Evolutionary conservation across 2,329 filamentous ascomycete species (phyloP).

Genomic region (Fonsecaea pedrosoi): DNA sequence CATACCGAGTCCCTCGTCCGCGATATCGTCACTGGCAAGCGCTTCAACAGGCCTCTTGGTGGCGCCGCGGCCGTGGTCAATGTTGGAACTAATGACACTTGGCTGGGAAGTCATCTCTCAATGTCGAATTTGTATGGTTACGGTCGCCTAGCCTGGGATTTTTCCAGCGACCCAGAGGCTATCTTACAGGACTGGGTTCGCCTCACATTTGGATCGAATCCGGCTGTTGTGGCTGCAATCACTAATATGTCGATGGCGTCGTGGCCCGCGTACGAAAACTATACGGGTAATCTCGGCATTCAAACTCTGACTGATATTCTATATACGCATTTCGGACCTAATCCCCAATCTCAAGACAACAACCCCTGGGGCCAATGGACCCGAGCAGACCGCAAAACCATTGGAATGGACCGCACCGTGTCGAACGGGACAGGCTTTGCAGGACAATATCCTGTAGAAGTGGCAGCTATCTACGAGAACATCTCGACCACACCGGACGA

Average conservation of each 20-base stretch:
- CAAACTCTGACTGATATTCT: slow-evolving; percentile 74
- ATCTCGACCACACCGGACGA: slow-evolving; percentile 70
- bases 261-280: slow-evolving; percentile 74
- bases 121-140: slow-evolving; percentile 77
- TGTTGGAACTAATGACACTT: slow-evolving; percentile 69
- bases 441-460: slow-evolving; percentile 69
- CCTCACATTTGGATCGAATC: slow-evolving; percentile 67
- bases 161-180: slow-evolving; percentile 57
- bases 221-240: slow-evolving; percentile 63
- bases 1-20: slow-evolving; percentile 62
- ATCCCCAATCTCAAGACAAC: slow-evolving; percentile 69
- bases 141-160: slow-evolving; percentile 71
- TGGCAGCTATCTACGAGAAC: slow-evolving; percentile 65
- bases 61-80: slow-evolving; percentile 73
- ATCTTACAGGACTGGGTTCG: slow-evolving; percentile 71
- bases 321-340: slow-evolving; percentile 71
- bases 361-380: slow-evolving; percentile 78
- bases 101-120: slow-evolving; percentile 72
- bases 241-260: slow-evolving; percentile 70
- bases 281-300: slow-evolving; percentile 72
- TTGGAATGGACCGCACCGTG: slow-evolving; percentile 76
- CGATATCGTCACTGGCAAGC: slow-evolving; percentile 66
- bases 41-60: slow-evolving; percentile 63
- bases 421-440: slow-evolving; percentile 70
- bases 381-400: slow-evolving; percentile 63